Evolutionary conservation across 768 basidiomycete species (phyloP).

Genomic region (Termitomyces sp.): DNA sequence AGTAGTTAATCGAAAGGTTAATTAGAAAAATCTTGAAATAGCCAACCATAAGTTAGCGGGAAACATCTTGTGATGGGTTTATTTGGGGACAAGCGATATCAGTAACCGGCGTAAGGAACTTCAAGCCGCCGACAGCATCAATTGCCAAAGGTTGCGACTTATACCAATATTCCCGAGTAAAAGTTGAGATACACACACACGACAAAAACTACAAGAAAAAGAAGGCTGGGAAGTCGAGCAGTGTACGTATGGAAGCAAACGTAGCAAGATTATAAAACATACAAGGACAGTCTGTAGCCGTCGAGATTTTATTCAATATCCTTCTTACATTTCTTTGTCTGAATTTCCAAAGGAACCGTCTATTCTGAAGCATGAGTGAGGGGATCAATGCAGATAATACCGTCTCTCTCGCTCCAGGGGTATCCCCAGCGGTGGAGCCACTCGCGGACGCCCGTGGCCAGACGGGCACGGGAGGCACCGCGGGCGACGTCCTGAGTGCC

Average conservation of each 20-base stretch:
- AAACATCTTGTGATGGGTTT: not conserved
- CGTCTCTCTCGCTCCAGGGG: constrained; percentile 92
- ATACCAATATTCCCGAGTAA: not conserved
- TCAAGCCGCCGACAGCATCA: not conserved
- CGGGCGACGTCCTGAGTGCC: constrained; percentile 84
- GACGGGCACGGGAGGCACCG: constrained; percentile 78
- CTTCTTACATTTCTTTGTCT: constrained; percentile 3
- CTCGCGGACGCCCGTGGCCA: constrained; percentile 85
- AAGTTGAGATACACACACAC: not conserved
- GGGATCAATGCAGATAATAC: constrained; percentile 85
- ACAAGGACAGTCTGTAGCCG: not conserved
- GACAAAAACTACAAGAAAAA: not conserved
- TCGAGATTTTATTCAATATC: not conserved
- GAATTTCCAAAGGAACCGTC: not conserved
- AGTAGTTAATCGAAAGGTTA: not conserved
- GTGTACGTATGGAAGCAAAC: not conserved
- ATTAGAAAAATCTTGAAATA: not conserved
- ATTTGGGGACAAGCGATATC: not conserved
- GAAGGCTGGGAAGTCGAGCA: not conserved
- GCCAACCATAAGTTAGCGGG: too few species aligned
- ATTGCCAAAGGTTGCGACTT: not conserved
- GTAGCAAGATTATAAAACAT: constrained; percentile 1
- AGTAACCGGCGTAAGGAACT: not conserved
- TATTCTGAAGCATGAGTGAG: constrained; percentile 66
- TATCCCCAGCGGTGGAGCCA: constrained; percentile 95